phyloP scores from a whole-genome alignment of 352 stramenopile genomes.

The Globisporangium spiculum region DNA sequence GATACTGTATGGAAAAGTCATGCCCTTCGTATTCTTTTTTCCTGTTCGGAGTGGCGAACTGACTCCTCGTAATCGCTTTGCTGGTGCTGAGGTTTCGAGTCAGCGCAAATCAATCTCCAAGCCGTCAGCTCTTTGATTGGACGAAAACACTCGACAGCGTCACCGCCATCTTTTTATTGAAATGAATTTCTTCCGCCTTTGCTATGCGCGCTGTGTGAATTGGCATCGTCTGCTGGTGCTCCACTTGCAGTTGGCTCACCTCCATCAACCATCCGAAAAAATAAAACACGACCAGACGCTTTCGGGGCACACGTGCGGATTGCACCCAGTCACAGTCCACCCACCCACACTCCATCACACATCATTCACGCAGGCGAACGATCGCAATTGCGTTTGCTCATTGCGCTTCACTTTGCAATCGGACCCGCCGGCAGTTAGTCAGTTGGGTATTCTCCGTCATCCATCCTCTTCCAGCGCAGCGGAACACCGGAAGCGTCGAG shows the following conservation, averaged over 20 bases:
- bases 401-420: not conserved
- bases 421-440: slow-evolving; percentile 3
- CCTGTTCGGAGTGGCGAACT: not conserved
- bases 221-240: not conserved
- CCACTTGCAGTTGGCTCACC: not conserved
- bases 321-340: not conserved
- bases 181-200: not conserved
- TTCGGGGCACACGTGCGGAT: not conserved
- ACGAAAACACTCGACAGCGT: not conserved
- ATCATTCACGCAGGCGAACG: too few relatives aligned
- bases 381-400: too few relatives aligned
- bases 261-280: not conserved
- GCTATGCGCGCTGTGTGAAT: not conserved
- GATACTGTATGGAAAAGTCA: not conserved
- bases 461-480: slow-evolving; percentile 1
- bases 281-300: not conserved
- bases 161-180: not conserved
- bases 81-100: slow-evolving; percentile 4
- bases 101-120: not conserved
- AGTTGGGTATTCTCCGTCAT: not conserved
- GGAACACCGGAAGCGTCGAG: slow-evolving; percentile 7
- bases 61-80: slow-evolving; percentile 1
- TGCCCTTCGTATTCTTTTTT: not conserved
- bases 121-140: not conserved
- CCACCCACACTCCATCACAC: not conserved